Conservation (phyloP, 257 asterid species). For the Plectranthus barbatus region DNA sequence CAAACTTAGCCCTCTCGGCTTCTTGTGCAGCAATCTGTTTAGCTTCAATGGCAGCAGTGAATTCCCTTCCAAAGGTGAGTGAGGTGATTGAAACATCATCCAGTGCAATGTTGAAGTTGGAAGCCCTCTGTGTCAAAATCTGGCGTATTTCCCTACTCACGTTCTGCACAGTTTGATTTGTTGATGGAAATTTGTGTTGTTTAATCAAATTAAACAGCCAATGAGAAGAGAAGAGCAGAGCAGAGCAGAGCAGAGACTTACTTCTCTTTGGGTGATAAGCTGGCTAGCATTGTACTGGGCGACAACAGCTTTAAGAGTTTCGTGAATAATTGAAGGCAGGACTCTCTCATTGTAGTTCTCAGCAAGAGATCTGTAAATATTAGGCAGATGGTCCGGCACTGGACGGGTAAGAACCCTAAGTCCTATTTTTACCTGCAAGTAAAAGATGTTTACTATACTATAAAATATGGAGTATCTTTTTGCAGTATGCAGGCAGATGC, state of each 20-base stretch:
- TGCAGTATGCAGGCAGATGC: too few relatives aligned
- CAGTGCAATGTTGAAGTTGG: constrained; percentile 70
- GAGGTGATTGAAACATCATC: constrained; percentile 81
- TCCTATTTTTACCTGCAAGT: constrained; percentile 72
- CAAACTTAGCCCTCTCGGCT: constrained; percentile 88
- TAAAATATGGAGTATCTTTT: too few relatives aligned
- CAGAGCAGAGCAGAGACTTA: too few relatives aligned
- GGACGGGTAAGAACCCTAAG: constrained; percentile 91
- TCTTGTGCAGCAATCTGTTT: constrained; percentile 98
- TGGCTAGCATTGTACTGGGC: constrained; percentile 91
- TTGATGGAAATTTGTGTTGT: too few relatives aligned
- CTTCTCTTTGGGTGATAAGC: constrained; percentile 99
- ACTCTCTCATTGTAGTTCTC: too few relatives aligned
- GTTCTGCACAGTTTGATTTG: too few relatives aligned
- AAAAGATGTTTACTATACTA: background rate
- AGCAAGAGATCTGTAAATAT: constrained; percentile 71
- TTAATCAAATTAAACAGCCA: too few relatives aligned
- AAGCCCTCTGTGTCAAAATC: constrained; percentile 63
- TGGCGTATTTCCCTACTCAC: constrained; percentile 78
- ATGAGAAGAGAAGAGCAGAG: too few relatives aligned
- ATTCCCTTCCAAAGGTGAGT: constrained; percentile 68
- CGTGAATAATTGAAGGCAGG: too few relatives aligned
- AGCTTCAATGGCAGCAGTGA: too few relatives aligned
- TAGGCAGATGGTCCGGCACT: constrained; percentile 68
- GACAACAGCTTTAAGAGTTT: constrained; percentile 84